Base-by-base conservation (phyloP, 1,284 basidiomycete species). In the Naganishia albida region DNA sequence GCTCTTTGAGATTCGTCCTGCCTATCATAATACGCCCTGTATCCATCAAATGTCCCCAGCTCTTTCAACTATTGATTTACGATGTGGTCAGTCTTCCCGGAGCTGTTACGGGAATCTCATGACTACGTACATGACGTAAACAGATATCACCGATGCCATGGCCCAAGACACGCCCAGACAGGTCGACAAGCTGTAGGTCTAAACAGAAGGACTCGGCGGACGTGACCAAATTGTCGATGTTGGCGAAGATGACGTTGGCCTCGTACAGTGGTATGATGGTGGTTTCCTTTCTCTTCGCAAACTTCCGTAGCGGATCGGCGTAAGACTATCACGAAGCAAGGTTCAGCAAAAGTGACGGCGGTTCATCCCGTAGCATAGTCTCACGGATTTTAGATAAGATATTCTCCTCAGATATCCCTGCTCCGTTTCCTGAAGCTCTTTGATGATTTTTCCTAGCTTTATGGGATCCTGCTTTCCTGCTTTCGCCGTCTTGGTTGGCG, bases 1-100 rank as follows among this genome's bases (percentile, higher is more conserved):
- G 94, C 91, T 54, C 83, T 80, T 76, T 96, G 93, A 0, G 93
- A 93, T 74, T 96, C 92, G 80, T 96, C 94, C 66, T 93, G 87
- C 75, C 94, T 93, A 71, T 86, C 85, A 71, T 95, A 92, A 78
- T 94, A 97, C 68, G 89, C 87, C 70, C 86, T 88, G 78, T 97
- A 97, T 70, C 90, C 88, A 70, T 94, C 91, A 72, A 97, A 93
- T 0, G 90, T 90, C 64, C 83, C 82, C 46, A 88, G 78, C 13
- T 88, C 86, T 73, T 88, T 90, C 78, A 94, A 89, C 81, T 82
- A 23, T 34, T 7, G 23, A 8, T 18, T 12, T 44, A 10, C 20
- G 28, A 38, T 25, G n/a, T n/a, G 34, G 30, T 55, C 12, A 57
- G 59, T 28, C 20, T 54, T 39, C 1, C 28, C 18, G 23, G 3